A percentile compares a stretch with the other conserved stretches of the same genome.
Conservation (phyloP, 2,329 filamentous ascomycete species). For the Coniochaeta hoffmannii region DNA sequence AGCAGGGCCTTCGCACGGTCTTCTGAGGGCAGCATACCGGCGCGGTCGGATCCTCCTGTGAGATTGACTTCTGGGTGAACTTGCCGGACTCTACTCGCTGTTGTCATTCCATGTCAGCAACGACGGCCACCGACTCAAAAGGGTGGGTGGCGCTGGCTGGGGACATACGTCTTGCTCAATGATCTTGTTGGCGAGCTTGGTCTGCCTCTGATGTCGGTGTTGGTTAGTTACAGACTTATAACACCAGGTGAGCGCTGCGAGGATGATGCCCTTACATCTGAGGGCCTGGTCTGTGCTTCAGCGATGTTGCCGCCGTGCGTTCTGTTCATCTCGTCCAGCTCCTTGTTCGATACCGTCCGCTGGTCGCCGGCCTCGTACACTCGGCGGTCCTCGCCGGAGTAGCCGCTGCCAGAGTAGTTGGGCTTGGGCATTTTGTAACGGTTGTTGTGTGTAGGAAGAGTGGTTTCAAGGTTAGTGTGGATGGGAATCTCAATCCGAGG, state of each 20-base stretch:
- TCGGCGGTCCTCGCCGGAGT: slow-evolving; percentile 25
- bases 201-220: slow-evolving; percentile 39
- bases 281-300: slow-evolving; percentile 63
- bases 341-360: slow-evolving; percentile 51
- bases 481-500: too few species aligned
- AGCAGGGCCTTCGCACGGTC: neutral
- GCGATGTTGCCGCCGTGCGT: slow-evolving; percentile 63
- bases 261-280: slow-evolving; percentile 46
- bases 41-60: slow-evolving; percentile 54
- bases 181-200: slow-evolving; percentile 17
- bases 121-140: too few species aligned
- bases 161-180: neutral
- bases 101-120: neutral
- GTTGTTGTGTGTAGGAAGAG: neutral
- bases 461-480: neutral
- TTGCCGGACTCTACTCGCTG: slow-evolving; percentile 32
- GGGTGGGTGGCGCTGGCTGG: slow-evolving; percentile 13
- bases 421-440: neutral
- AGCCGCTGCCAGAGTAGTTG: neutral
- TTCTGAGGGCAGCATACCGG: slow-evolving; percentile 11
- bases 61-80: slow-evolving; percentile 29
- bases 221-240: too few species aligned
- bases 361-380: slow-evolving; percentile 77
- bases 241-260: too few species aligned
- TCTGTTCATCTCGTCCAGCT: slow-evolving; percentile 42